These are phyloP conservation scores for Taxawa tesnikishii DNA, from an alignment of 2,329 filamentous ascomycete species.

Conservation along the genomic window DNA sequence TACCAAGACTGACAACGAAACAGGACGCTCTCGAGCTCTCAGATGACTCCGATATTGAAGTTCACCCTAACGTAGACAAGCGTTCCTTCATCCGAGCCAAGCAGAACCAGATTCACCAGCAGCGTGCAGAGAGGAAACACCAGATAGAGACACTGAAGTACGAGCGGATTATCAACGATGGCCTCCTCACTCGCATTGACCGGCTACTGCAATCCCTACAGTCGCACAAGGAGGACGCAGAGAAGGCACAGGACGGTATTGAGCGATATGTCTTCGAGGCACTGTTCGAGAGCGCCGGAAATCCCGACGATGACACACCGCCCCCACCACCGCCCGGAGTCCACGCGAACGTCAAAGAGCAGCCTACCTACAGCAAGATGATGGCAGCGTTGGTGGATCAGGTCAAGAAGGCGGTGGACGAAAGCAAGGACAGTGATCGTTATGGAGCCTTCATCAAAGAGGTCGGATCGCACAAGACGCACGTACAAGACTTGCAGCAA, in stretches of 20 bases:
- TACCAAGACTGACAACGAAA: conserved; percentile 17
- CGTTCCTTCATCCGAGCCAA: conserved; percentile 96
- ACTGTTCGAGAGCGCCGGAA: conserved; percentile 68
- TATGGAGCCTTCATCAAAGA: conserved; percentile 69
- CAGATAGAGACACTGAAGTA: conserved; percentile 89
- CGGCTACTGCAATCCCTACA: conserved; percentile 63
- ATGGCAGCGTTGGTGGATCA: conserved; percentile 93
- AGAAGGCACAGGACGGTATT: conserved; percentile 49
- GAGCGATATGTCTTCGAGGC: conserved; percentile 81
- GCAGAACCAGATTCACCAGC: conserved; percentile 90
- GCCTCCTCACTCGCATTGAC: conserved; percentile 73
- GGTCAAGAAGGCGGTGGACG: conserved; percentile 75
- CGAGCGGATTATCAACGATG: conserved; percentile 86
- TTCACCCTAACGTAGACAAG: conserved; percentile 98
- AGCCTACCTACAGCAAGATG: conserved; percentile 90
- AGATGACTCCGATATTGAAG: conserved; percentile 95
- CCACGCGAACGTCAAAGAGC: conserved; percentile 59
- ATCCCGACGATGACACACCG: conserved; percentile 59
- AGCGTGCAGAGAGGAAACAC: conserved; percentile 71
- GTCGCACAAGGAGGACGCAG: conserved; percentile 50
- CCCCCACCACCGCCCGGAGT: conserved; percentile 71
- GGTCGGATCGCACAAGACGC: conserved; percentile 61
- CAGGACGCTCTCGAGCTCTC: conserved; percentile 88
- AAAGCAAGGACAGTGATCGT: conserved; percentile 52
- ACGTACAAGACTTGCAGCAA: conserved; percentile 66